Base-by-base conservation (phyloP, 2,329 filamentous ascomycete species). In the Rutstroemia sp. region DNA sequence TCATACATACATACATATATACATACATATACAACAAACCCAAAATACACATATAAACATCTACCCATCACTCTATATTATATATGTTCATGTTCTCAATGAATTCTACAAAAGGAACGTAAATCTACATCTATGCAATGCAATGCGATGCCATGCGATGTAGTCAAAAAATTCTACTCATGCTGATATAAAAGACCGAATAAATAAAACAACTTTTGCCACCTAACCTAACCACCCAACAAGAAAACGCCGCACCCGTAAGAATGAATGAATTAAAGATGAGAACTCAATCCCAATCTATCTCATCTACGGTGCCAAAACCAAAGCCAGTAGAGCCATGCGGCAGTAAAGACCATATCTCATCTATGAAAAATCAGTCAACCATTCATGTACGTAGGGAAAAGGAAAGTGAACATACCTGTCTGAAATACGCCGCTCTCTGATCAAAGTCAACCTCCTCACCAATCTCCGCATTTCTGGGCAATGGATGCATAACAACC, bases 391-490 rank as follows among this genome's bases (percentile, higher is more conserved):
- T 44, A 56, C 8, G 40, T n/a, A 19, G 42, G 19, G 40, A 47
- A 48, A 25, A 21, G 19, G 45, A 40, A 49, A 14, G 12, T 51
- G 19, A 60, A 81, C 88, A 84, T 76, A 96, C 92, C 88, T 99
- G 94, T 88, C 94, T 85, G 76, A 99, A 99, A 78, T 99, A 99
- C 56, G 94, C 92, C 58, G 94, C 94, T 66, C 94, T 79, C 71
- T 95, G 90, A 76, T 99, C 94, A 75, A 95, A 96, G 74, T 99
- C 94, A 49, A 99, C 91, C 77, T 99, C 94, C 74, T 95, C 90
- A 36, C 86, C 84, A 70, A 99, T 86, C 80, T 99, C 94, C 63
- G 87, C 84, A 69, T 97, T 97, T 68, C 94, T 82, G 42, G 94
- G 94, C 68, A 99, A 79, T 57, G 94, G 94, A 75, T 99, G 94